Conservation (phyloP, 495 filamentous ascomycete species). For the Neurospora sp. region DNA sequence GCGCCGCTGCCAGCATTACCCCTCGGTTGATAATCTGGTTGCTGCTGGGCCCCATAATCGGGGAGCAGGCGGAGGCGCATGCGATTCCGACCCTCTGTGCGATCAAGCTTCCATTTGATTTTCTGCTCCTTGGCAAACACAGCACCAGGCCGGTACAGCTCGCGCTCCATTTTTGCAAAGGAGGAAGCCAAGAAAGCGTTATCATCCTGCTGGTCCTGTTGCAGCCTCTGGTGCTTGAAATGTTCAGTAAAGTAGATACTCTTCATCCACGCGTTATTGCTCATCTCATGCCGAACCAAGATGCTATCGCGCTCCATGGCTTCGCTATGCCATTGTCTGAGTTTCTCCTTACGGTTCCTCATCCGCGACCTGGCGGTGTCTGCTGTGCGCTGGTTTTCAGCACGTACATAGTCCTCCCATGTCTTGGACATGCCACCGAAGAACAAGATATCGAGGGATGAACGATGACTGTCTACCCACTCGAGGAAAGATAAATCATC, state of each 20-base stretch:
- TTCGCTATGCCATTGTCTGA: slow-evolving; percentile 66
- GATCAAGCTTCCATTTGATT: slow-evolving; percentile 80
- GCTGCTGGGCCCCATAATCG: slow-evolving; percentile 53
- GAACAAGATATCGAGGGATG: slow-evolving; percentile 71
- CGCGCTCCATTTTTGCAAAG: slow-evolving; percentile 61
- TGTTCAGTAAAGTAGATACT: slow-evolving; percentile 91
- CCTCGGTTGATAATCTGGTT: slow-evolving; percentile 79
- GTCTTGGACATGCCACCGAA: slow-evolving; percentile 62
- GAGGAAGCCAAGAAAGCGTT: slow-evolving; percentile 59
- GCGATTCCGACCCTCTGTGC: slow-evolving; percentile 89
- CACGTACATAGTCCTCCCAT: slow-evolving; percentile 75
- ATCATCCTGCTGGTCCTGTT: slow-evolving; percentile 90
- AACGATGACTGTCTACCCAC: slow-evolving; percentile 80
- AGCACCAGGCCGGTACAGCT: slow-evolving; percentile 65
- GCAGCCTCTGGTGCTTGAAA: slow-evolving; percentile 72
- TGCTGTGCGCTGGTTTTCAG: slow-evolving; percentile 67
- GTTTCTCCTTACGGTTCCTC: slow-evolving; percentile 64
- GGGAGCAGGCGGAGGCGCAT: slow-evolving; percentile 83
- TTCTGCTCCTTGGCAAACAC: slow-evolving; percentile 56
- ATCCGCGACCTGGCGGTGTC: slow-evolving; percentile 59
- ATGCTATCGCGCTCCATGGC: slow-evolving; percentile 57
- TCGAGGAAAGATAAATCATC: slow-evolving; percentile 76
- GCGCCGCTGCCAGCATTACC: slow-evolving; percentile 37
- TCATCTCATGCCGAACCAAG: slow-evolving; percentile 67
- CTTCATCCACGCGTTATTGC: slow-evolving; percentile 80